Conservation (phyloP, 345 rosid genomes). For the Moricandia arvensis region DNA sequence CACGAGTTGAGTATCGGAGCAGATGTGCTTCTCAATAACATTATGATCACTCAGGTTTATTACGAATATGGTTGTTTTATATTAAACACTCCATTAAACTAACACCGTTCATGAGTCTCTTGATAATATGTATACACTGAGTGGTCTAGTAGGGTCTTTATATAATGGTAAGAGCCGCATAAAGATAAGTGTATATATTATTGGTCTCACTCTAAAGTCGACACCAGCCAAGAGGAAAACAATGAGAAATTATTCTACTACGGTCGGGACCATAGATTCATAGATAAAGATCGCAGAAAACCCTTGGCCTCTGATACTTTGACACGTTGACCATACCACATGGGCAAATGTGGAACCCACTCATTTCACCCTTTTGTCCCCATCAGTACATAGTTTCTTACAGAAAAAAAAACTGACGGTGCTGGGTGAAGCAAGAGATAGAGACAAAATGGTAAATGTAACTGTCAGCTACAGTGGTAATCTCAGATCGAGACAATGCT, state of each 20-base stretch:
- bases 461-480: slow-evolving; percentile 18
- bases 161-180: slow-evolving; percentile 22
- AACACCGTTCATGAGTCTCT: neutral
- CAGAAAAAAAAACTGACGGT: slow-evolving; percentile 31
- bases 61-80: neutral
- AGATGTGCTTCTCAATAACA: slow-evolving; percentile 58
- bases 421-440: slow-evolving; percentile 21
- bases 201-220: neutral
- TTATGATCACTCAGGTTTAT: slow-evolving; percentile 13
- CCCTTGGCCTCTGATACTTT: slow-evolving; percentile 8
- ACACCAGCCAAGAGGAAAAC: slow-evolving; percentile 15
- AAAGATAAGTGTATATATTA: slow-evolving; percentile 19
- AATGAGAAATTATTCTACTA: slow-evolving; percentile 6
- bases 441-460: slow-evolving; percentile 30
- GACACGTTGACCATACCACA: slow-evolving; percentile 36
- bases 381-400: slow-evolving; percentile 9
- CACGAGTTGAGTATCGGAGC: slow-evolving; percentile 55
- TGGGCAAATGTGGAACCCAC: slow-evolving; percentile 20
- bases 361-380: neutral
- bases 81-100: neutral
- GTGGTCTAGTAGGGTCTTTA: slow-evolving; percentile 13
- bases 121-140: neutral
- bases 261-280: slow-evolving; percentile 14
- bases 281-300: neutral
- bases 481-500: slow-evolving; percentile 9